These are phyloP conservation scores for Corynascus novoguineensis DNA, from an alignment of 495 filamentous ascomycete genomes.

Conservation along the genomic window DNA sequence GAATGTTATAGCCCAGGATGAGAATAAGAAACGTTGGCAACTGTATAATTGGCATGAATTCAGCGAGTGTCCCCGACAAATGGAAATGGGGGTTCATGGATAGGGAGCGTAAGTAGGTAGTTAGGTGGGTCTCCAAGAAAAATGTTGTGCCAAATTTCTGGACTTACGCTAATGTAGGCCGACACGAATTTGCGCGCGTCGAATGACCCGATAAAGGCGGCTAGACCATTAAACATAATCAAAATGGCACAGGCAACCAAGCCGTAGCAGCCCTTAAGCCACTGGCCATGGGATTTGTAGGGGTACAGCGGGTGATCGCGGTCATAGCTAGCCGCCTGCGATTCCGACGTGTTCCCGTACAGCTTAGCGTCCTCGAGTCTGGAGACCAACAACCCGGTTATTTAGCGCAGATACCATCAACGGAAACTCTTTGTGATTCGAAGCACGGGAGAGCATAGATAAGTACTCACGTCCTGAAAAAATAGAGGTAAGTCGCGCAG, in stretches of 20 bases:
- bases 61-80: no score
- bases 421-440: no score
- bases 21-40: slow-evolving; percentile 32
- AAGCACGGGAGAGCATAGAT: no score
- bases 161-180: slow-evolving; percentile 45
- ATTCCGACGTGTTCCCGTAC: slow-evolving; percentile 31
- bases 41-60: slow-evolving; percentile 5
- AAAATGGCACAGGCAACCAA: slow-evolving; percentile 39
- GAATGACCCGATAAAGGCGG: slow-evolving; percentile 38
- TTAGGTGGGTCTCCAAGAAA: no score
- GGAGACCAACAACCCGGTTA: no score
- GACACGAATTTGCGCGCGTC: slow-evolving; percentile 38
- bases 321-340: slow-evolving; percentile 37
- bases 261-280: slow-evolving; percentile 42
- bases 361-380: slow-evolving; percentile 31
- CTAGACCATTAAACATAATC: slow-evolving; percentile 44
- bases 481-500: slow-evolving; percentile 40
- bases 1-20: slow-evolving; percentile 32
- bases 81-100: no score
- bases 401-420: no score
- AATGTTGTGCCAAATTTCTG: background rate
- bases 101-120: background rate
- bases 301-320: slow-evolving; percentile 42
- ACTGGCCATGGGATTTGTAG: slow-evolving; percentile 46
- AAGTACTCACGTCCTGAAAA: slow-evolving; percentile 36